A percentile compares a stretch with the other conserved stretches of the same genome.
Evolutionary conservation across 2,329 filamentous ascomycete genomes (phyloP).

Genomic region (Aspergillus sp.): DNA sequence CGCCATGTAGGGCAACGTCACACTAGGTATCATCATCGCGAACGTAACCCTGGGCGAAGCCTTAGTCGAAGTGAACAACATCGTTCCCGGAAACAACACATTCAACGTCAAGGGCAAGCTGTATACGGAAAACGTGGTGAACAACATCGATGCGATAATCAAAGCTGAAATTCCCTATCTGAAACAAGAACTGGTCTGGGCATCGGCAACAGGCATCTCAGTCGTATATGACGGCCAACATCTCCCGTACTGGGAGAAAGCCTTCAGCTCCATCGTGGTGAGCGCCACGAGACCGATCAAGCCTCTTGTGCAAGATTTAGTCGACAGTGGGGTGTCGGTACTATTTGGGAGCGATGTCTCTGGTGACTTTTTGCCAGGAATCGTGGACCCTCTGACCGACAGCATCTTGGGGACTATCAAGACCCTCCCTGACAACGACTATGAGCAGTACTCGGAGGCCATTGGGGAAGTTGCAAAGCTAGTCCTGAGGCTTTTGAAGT

Average conservation of each 20-base stretch:
- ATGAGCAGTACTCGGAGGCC: not conserved
- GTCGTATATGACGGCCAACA: constrained; percentile 7
- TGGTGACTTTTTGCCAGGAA: not conserved
- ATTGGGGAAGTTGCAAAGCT: not conserved
- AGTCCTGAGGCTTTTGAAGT: not conserved
- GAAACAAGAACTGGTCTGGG: not conserved
- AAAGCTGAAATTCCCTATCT: constrained; percentile 5
- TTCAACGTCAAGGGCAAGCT: constrained; percentile 3
- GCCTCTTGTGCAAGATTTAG: not conserved
- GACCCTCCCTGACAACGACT: not conserved
- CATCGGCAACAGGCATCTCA: not conserved
- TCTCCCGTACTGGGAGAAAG: constrained; percentile 10
- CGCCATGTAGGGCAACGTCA: constrained; percentile 5
- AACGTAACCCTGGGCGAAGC: constrained; percentile 4
- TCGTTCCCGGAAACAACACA: constrained; percentile 8
- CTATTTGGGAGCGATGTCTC: not conserved
- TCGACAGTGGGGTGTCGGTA: not conserved
- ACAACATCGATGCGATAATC: constrained; percentile 2
- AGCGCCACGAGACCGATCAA: constrained; percentile 3
- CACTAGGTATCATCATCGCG: constrained; percentile 2
- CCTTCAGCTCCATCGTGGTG: not conserved
- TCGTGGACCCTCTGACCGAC: not conserved
- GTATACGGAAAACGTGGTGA: not conserved
- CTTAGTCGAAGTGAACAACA: constrained; percentile 1
- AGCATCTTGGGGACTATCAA: not conserved